Base-by-base conservation (phyloP, 352 stramenopile species). In the Phytopythium montanum region DNA sequence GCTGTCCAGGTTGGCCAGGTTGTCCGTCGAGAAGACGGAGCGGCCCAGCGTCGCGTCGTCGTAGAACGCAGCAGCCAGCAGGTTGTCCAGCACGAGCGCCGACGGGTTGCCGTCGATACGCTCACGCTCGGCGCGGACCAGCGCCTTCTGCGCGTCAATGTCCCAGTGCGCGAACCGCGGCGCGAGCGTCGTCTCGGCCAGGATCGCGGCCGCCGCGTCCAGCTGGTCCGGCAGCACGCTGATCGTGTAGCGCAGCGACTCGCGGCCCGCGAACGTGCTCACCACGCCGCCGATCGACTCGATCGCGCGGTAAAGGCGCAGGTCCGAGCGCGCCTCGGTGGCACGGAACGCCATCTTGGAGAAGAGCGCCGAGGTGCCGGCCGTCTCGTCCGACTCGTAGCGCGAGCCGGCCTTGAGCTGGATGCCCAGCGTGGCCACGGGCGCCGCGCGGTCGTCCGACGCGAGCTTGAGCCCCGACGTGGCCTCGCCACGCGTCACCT, bases 341-440 rank as follows among this genome's bases (percentile, higher is more conserved):
- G 83, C 70, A 46, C 83, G 85, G 81, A 95, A 95, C 34, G 85
- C 83, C 79, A 92, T 84, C 72, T 93, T 90, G 60, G 79, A 69
- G 48, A 88, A 88, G 46, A 95, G 73, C 72, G 92, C 79, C 70
- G 85, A 81, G 19, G 93, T 48, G 31, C 85, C 85, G n/a, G 80
- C 68, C 13, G 73, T 89, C 50, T 85, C 82, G 48, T 92, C 82
- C 29, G 56, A 79, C 68, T 94, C 85, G 56, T 83, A 67, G 57
- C 81, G 77, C 53, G 70, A 65, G 29, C 85, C 85, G 12, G 85
- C 75, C 21, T 65, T 71, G 26, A 94, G 61, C 61, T 91, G 68
- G 49, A 94, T 65, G 56, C 73, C 81, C 23, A 94, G 74, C 39
- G 81, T 87, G 44, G 82, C 75, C 44, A 92, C 73, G 52, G 72